Conservation (phyloP, 2,329 filamentous ascomycete species). For the Xylaria sp. region DNA sequence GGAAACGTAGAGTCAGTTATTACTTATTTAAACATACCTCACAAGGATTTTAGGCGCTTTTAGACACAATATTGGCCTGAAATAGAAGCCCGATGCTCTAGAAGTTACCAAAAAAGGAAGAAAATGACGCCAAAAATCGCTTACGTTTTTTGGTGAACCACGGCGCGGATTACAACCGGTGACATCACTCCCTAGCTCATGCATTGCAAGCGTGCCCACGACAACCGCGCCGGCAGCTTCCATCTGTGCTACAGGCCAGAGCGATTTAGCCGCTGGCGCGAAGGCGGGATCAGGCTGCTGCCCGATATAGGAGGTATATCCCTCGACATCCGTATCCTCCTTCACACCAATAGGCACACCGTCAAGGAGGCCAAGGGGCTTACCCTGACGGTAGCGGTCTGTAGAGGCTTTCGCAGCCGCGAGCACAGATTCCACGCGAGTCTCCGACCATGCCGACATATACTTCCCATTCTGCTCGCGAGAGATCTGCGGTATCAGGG, state of each 20-base stretch:
- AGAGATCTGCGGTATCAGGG: conserved; percentile 72
- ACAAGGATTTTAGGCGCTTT: too few relatives aligned
- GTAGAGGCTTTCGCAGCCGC: conserved; percentile 76
- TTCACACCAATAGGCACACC: conserved; percentile 85
- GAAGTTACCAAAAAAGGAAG: too few relatives aligned
- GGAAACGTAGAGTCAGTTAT: too few relatives aligned
- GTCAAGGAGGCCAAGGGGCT: conserved; percentile 72
- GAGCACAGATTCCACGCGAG: conserved; percentile 64
- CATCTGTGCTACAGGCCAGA: conserved; percentile 74
- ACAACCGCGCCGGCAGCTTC: conserved; percentile 77
- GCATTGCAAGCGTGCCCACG: conserved; percentile 79
- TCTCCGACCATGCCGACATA: conserved; percentile 74
- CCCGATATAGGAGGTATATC: conserved; percentile 71
- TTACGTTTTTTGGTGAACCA: conserved; percentile 78
- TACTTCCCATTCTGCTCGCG: conserved; percentile 66
- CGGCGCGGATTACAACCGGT: conserved; percentile 81
- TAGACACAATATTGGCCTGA: too few relatives aligned
- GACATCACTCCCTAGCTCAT: conserved; percentile 79
- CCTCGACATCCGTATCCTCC: conserved; percentile 75
- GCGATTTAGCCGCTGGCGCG: conserved; percentile 60
- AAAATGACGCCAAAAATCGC: too few relatives aligned
- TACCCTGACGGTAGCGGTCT: conserved; percentile 70
- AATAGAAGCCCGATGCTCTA: too few relatives aligned
- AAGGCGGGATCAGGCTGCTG: conserved; percentile 61
- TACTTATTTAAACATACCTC: too few relatives aligned